Conservation (phyloP, 768 basidiomycete species). For the Tricholoma furcatifolium region DNA sequence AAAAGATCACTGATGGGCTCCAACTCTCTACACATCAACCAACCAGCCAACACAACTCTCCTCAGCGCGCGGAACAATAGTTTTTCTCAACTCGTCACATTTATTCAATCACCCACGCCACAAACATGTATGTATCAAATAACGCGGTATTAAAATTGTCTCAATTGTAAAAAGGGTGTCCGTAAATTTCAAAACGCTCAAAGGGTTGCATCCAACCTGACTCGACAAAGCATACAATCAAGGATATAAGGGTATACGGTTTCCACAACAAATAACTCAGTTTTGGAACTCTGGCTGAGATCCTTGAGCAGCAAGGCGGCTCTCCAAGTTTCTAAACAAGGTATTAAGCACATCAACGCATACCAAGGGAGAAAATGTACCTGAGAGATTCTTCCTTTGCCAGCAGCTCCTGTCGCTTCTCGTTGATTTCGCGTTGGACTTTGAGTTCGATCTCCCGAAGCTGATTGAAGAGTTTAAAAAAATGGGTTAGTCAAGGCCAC, state of each 20-base stretch:
- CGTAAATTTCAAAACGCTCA: slow-evolving; percentile 29
- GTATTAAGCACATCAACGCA: neutral
- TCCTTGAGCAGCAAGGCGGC: slow-evolving; percentile 86
- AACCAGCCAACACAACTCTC: neutral
- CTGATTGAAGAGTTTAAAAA: slow-evolving; percentile 31
- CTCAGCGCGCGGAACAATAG: neutral
- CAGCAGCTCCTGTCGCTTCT: slow-evolving; percentile 94
- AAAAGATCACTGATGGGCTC: slow-evolving; percentile 22
- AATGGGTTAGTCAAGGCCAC: slow-evolving; percentile 5
- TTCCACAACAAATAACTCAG: slow-evolving; percentile 29
- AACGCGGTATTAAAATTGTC: neutral
- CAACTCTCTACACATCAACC: slow-evolving; percentile 10
- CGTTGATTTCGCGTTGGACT: slow-evolving; percentile 96
- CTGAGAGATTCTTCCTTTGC: slow-evolving; percentile 95
- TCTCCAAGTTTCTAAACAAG: slow-evolving; percentile 74
- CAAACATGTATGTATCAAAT: slow-evolving; percentile 8
- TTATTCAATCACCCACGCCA: slow-evolving; percentile 10
- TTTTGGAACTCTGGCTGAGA: slow-evolving; percentile 79
- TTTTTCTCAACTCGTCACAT: neutral
- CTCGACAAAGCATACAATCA: slow-evolving; percentile 19
- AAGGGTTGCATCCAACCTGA: slow-evolving; percentile 31
- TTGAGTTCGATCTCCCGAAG: slow-evolving; percentile 97
- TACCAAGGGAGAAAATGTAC: slow-evolving; percentile 32
- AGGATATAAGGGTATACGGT: slow-evolving; percentile 20
- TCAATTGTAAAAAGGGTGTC: slow-evolving; percentile 18